Base-by-base conservation (phyloP, 805 yeast genomes). In the Candida takata region DNA sequence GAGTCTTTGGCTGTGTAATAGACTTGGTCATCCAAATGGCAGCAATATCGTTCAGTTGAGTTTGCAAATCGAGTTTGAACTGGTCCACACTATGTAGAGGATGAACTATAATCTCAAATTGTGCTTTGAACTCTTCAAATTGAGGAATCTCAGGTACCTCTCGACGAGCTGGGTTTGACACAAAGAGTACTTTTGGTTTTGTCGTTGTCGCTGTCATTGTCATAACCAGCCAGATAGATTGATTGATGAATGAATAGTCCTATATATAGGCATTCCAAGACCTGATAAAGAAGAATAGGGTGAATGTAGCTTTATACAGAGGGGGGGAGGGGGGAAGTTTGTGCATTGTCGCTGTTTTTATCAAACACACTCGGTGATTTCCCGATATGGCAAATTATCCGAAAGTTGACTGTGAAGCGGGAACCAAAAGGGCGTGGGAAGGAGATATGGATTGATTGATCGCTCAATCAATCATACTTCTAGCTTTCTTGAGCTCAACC, bases 11-110 rank as follows among this genome's bases (percentile, higher is more conserved):
- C 14, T 57, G 52, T 36, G 74, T 69, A 2, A 77, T 72, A 26
- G 66, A 62, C 67, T 77, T 76, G 1, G 78, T 72, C 6, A 73
- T 67, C 61, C 75, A 75, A 16, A 77, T 61, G 13, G 74, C 83
- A 15, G 58, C 55, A 27, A 77, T 56, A 43, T 71, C 62, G 14
- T 48, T 46, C 35, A 60, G 55, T 27, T 57, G 57, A 3, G 55
- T 50, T 15, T 55, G 34, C 37, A 77, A 59, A 8, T 58, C 55
- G 6, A 72, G 54, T 7, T 70, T 54, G 21, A 77, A 45, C 20
- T 51, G 45, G 47, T 75, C 71, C 27, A 58, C 40, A 4, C 61
- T 40, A 10, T 31, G 38, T 2, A 39, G 15, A 8, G 41, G 43
- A 27, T 37, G 24, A 9, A 44, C 43, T 4, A 38, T 30, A 15